Percentiles rank a stretch among this genome's conserved stretches.
These are phyloP conservation scores for Carallia pectinifolia DNA, from an alignment of 345 rosid genomes.

Conservation along the genomic window DNA sequence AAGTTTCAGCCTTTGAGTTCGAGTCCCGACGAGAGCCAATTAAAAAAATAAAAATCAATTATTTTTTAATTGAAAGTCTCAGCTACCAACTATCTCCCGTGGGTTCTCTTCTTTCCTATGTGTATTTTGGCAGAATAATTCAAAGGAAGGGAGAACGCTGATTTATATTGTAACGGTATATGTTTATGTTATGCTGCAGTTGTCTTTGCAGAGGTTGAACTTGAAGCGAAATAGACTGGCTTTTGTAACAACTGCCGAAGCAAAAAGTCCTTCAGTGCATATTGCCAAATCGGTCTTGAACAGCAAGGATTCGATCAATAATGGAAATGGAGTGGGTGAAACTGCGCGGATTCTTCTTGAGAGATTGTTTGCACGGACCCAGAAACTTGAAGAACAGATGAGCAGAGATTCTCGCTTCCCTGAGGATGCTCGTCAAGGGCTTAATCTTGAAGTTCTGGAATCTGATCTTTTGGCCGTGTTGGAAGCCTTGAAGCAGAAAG, in stretches of 20 bases:
- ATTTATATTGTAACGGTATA: neutral
- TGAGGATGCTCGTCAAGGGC: slow-evolving; percentile 24
- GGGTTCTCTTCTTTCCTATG: too few relatives aligned
- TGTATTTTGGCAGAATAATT: neutral
- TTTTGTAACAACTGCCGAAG: slow-evolving; percentile 16
- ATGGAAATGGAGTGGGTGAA: slow-evolving; percentile 48
- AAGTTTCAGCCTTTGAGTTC: too few relatives aligned
- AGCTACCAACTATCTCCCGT: too few relatives aligned
- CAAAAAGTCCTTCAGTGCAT: slow-evolving; percentile 21
- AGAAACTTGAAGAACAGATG: slow-evolving; percentile 54
- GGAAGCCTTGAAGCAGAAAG: slow-evolving; percentile 60
- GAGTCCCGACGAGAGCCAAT: too few relatives aligned
- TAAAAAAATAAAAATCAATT: too few relatives aligned
- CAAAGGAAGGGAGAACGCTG: neutral
- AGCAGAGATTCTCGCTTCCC: slow-evolving; percentile 31
- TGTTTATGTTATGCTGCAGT: slow-evolving; percentile 33
- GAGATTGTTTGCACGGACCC: slow-evolving; percentile 63
- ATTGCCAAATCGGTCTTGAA: slow-evolving; percentile 40
- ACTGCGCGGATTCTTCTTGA: slow-evolving; percentile 58
- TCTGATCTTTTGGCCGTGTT: slow-evolving; percentile 66
- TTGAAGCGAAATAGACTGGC: slow-evolving; percentile 38
- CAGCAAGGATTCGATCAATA: slow-evolving; percentile 36
- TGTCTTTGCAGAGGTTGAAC: slow-evolving; percentile 29
- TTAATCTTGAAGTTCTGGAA: slow-evolving; percentile 54
- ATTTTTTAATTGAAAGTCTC: too few relatives aligned